Base-by-base conservation (phyloP, 495 filamentous ascomycete genomes). In the Penicillium argentinense region DNA sequence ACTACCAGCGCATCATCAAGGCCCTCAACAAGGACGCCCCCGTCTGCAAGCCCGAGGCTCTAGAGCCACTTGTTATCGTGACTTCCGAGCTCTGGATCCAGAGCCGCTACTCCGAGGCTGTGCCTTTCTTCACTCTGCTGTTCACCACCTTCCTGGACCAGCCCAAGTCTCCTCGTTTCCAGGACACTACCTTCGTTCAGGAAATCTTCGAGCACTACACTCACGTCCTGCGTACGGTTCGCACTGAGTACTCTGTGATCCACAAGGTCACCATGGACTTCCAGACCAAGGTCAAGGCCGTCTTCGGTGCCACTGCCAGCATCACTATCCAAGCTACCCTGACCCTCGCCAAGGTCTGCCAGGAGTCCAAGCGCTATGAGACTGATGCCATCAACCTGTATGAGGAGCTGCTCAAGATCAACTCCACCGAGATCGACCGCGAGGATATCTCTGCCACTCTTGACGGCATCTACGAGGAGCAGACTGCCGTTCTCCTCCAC, bases 31-130 rank as follows among this genome's bases (percentile, higher is more conserved):
- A 69, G 47, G 59, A 66, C 14, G 53, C 66, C 0, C 50, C 56
- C 14, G 45, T 34, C 21, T 68, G 62, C 52, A 48, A 64, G 14
- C 59, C 60, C 0, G 62, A 66, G 9, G 68, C 68, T 3, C 54
- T 71, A 18, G 66, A 71, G 43, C 62, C 66, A 0, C 43, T 71
- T 4, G 38, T 69, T n/a, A 60, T 71, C 25, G 62, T 71, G 11
- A 53, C 57, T n/a, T 68, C 54, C 4, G 68, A 71, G 44, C 56
- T 71, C 1, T 61, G 54, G 49, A 64, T 51, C 42, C 62, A 71
- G 42, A 68, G 30, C 12, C 64, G 66, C 13, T 71, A 64, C 47
- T 45, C 62, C 0, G 68, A 71, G 24, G 68, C 64, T 12, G 45
- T 69, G 17, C 37, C 46, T 11, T 66, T 63, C 38, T 68, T 57